Conservation (phyloP, 306 rosid genomes). For the Acmispon strigosus region DNA sequence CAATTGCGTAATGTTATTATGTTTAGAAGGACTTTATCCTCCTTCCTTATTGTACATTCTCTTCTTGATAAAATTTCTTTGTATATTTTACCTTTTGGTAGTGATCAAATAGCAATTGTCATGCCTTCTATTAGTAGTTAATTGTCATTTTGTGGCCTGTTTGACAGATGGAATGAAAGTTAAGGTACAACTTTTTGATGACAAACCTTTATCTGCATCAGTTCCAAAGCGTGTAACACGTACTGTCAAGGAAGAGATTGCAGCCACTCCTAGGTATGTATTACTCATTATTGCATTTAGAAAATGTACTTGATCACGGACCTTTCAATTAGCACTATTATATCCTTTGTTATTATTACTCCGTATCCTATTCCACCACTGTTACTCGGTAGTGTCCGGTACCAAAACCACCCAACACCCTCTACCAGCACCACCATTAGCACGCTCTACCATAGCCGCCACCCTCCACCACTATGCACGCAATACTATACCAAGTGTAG, state of each 20-base stretch:
- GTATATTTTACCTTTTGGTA: background rate
- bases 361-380: no score
- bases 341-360: background rate
- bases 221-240: constrained; percentile 89
- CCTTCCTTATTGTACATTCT: background rate
- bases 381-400: no score
- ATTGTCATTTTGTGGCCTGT: constrained; percentile 11
- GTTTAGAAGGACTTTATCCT: background rate
- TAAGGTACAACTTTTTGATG: constrained; percentile 68
- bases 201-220: constrained; percentile 71
- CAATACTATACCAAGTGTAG: no score
- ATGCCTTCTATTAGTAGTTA: constrained; percentile 4
- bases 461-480: no score
- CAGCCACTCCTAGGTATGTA: constrained; percentile 64
- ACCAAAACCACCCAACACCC: no score
- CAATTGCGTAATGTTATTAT: background rate
- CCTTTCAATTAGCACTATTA: background rate
- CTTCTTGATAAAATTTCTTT: background rate
- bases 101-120: background rate
- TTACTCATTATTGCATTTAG: background rate
- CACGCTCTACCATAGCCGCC: no score
- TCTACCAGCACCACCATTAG: no score
- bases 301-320: background rate
- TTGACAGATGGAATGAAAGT: constrained; percentile 85
- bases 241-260: constrained; percentile 71